Percentiles rank a stretch among this genome's conserved stretches.
Conservation (phyloP, 1,284 basidiomycete genomes). For the Phylloboletellus chloephorus region DNA sequence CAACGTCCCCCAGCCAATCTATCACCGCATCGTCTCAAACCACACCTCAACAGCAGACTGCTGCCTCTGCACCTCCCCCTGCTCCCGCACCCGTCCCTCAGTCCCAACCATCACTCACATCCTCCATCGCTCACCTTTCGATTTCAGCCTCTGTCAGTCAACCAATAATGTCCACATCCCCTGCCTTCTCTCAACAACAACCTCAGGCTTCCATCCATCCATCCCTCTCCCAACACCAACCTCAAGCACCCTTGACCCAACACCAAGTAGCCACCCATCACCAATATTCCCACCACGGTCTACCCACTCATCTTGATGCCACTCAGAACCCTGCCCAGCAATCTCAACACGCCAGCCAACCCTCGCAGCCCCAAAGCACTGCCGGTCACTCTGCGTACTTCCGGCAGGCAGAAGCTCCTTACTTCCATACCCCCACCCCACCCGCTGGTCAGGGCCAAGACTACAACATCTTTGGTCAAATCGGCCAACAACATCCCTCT, state of each 20-base stretch:
- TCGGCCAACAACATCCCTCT: slow-evolving; percentile 45
- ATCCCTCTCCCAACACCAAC: slow-evolving; percentile 32
- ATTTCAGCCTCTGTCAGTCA: slow-evolving; percentile 41
- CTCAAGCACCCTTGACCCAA: slow-evolving; percentile 31
- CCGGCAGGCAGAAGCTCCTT: slow-evolving; percentile 60
- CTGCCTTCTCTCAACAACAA: slow-evolving; percentile 30
- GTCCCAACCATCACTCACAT: slow-evolving; percentile 36
- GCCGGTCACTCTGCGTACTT: slow-evolving; percentile 47
- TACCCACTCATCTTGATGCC: slow-evolving; percentile 59
- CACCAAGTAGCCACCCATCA: slow-evolving; percentile 46
- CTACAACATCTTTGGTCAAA: slow-evolving; percentile 64
- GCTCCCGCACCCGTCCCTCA: slow-evolving; percentile 33
- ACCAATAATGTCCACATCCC: slow-evolving; percentile 28
- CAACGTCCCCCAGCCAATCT: slow-evolving; percentile 34
- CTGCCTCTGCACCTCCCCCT: slow-evolving; percentile 22
- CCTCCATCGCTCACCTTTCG: slow-evolving; percentile 38
- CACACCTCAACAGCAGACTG: slow-evolving; percentile 29
- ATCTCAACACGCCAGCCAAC: slow-evolving; percentile 30
- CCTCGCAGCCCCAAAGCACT: slow-evolving; percentile 31
- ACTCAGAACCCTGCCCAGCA: slow-evolving; percentile 40
- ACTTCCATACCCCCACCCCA: slow-evolving; percentile 71
- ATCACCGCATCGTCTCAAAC: slow-evolving; percentile 33
- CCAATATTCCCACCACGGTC: slow-evolving; percentile 57
- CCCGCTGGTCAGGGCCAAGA: slow-evolving; percentile 63
- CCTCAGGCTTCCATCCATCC: slow-evolving; percentile 31